Base-by-base conservation (phyloP, 2,329 filamentous ascomycete genomes). In the Pseudopyricularia cyperi region DNA sequence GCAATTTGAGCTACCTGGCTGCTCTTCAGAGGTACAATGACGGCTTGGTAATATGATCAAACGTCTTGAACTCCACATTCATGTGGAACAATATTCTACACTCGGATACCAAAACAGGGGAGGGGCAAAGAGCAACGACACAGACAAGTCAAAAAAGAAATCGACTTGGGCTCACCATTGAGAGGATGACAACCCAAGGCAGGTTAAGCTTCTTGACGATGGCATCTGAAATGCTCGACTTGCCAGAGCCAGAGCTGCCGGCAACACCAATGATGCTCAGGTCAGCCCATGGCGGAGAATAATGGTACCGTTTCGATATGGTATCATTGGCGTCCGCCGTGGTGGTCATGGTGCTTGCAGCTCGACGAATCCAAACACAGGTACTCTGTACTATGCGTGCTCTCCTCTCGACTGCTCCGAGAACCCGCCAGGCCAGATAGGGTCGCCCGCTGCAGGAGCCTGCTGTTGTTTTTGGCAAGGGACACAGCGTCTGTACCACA, bases 141-240 rank as follows among this genome's bases (percentile, higher is more conserved):
- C 14, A 44, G 19, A 14, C 6, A 22, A 24, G 39, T 19, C 39
- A 49, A 51, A 37, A 49, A 51, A 37, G 12, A 37, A 24, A 50
- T 50, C 11, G 19, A 17, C 3, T 30, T n/a, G 24, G 37, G 63
- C 71, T 63, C 76, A 91, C 89, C 85, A 98, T 97, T 42, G 90
- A 95, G 60, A 98, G 70, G 68, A 98, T 96, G 49, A 96, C 90
- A 55, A 98, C 93, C 91, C 93, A 98, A 53, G 93, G 93, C 57
- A 98, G 72, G 68, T 93, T 95, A 60, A 98, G 72, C 61, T 87
- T 84, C 61, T 80, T 84, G 57, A 97, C 87, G 60, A 98, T 95
- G 57, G 91, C 89, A 65, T 94, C 80, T 32, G 93, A 90, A 52
- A 98, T 72, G 7, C 90, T 96, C 7, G 91, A 96, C 74, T 98